Percentiles rank a stretch among this genome's conserved stretches.
phyloP scores from a whole-genome alignment of 2,329 filamentous ascomycete species.

The Pseudogymnoascus destructans region DNA sequence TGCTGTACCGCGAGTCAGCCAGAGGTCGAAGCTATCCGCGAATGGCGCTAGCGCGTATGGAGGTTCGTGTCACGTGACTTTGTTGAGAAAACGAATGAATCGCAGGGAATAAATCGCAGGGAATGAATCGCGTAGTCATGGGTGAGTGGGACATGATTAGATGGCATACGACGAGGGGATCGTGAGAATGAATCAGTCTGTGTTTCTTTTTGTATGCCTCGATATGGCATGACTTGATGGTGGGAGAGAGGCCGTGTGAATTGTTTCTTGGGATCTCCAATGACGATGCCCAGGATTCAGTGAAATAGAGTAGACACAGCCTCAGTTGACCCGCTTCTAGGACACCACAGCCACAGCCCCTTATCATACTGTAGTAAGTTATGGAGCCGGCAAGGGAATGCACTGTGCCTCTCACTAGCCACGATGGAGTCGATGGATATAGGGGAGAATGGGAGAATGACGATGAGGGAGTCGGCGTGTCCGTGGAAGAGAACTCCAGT shows the following conservation, averaged over 20 bases:
- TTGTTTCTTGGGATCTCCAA: not conserved
- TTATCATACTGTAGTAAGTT: no score
- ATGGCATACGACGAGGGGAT: not conserved
- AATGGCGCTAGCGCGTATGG: not conserved
- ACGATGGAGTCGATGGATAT: not conserved
- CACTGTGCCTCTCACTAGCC: not conserved
- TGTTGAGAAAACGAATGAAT: not conserved
- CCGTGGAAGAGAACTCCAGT: not conserved
- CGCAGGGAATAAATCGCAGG: not conserved
- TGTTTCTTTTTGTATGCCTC: not conserved
- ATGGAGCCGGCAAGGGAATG: not conserved
- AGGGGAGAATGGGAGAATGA: not conserved
- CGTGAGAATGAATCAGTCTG: not conserved
- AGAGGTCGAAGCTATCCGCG: slow-evolving; percentile 3
- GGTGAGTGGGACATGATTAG: not conserved
- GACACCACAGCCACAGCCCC: not conserved
- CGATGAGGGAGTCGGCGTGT: not conserved
- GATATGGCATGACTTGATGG: not conserved
- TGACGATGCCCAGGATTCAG: not conserved
- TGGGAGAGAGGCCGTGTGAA: not conserved
- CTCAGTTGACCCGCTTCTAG: not conserved
- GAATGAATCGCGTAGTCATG: not conserved
- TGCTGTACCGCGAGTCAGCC: not conserved
- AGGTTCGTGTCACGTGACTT: not conserved
- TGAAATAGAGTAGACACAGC: not conserved